Conservation (phyloP, 768 basidiomycete species). For the Rhodotorula paludigena region DNA sequence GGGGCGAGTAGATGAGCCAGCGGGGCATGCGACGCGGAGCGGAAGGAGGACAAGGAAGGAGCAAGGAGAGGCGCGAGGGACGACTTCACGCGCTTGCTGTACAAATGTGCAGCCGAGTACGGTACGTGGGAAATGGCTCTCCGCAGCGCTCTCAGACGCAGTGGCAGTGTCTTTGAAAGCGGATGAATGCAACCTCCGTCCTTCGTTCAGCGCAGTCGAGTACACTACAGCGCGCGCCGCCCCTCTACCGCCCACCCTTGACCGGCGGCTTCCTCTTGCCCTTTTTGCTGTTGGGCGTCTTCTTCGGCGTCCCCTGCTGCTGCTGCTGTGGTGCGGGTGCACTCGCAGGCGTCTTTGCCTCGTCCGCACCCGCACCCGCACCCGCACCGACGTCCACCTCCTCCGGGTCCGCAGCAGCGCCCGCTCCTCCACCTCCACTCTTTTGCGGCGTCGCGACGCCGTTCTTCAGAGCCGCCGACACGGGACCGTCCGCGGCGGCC, state of each 20-base stretch:
- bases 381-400: not conserved
- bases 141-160: too few relatives aligned
- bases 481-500: not conserved
- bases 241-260: conserved; percentile 18
- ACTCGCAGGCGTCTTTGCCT: not conserved
- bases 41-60: not conserved
- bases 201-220: not conserved
- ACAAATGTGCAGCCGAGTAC: too few relatives aligned
- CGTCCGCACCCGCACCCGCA: not conserved
- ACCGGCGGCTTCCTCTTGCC: conserved; percentile 31
- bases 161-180: too few relatives aligned
- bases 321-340: not conserved
- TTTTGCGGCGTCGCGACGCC: not conserved
- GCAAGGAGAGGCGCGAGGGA: too few relatives aligned
- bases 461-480: not conserved
- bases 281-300: conserved; percentile 23
- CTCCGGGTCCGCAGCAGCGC: not conserved
- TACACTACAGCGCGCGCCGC: not conserved
- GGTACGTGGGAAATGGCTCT: too few relatives aligned
- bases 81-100: too few relatives aligned
- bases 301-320: conserved; percentile 10
- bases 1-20: not conserved
- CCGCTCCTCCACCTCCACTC: not conserved
- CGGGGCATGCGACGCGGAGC: conserved; percentile 10
- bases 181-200: not conserved